Evolutionary conservation across 2,329 filamentous ascomycete genomes (phyloP), one percentile per base, ranked within the genome.

Genomic region (Sclerotiophoma versabilis): DNA sequence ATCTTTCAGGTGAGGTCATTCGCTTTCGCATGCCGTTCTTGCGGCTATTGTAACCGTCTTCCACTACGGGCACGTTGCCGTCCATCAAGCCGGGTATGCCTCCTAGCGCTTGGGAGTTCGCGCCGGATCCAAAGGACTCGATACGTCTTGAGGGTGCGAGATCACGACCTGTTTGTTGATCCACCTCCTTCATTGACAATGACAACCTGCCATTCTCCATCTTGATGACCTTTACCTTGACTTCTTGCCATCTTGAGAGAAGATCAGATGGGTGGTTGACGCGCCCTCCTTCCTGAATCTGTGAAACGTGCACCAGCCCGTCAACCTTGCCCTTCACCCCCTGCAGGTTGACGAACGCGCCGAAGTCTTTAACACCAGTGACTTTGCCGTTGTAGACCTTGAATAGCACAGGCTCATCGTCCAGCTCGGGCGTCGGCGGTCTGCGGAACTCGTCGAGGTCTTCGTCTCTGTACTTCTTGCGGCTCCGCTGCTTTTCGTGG

Each of bases 111-210:
- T 93, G 88, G 81, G 89, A 90, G 66, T 99, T 99, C 10, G 95
- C 95, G 7, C 95, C 95, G 10, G 65, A 65, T 14, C 50, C 58
- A 27, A 54, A 54, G 1, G 93, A 95, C 25, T 90, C 87, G 68
- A 98, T 85, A 39, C 89, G 83, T 54, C 84, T 84, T 59, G 93
- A 87, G 0, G 93, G 92, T 25, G 88, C 86, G 32, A 96, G 78
- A 69, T 99, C 95, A 69, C 86, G 84, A 5, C 95, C 95, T 3
- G 90, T 93, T 25, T 85, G 83, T 73, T 99, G 95, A 65, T 99
- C 93, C 14, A 97, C 93, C 58, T 97, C 93, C 70, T 96, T 96
- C 93, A 99, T 97, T 0, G 93, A 96, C 5, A 99, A 78, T 0
- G 92, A 93, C 66, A 98, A 88, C 23, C 91, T 84, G 47, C 81